Evolutionary conservation across 2,329 filamentous ascomycete genomes (phyloP), one percentile per base, ranked within the genome.

Genomic region (Helicocarpus griseus): DNA sequence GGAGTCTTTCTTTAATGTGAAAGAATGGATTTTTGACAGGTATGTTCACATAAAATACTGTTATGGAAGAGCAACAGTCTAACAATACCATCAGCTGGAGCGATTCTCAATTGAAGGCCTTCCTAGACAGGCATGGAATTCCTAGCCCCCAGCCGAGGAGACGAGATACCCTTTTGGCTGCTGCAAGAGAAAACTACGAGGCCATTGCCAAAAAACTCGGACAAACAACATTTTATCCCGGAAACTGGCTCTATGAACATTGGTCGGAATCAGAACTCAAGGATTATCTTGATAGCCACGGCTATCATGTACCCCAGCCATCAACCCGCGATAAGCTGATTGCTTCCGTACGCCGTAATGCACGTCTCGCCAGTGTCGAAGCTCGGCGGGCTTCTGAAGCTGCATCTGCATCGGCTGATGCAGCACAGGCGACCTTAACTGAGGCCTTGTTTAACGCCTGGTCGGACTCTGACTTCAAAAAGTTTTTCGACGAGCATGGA

Each of bases 261-360:
- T 98, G 93, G 93, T 85, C 87, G 49, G 87, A 95, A 58, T 96
- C 90, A 58, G 91, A 96, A 47, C 74, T 95, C 56, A 97, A 97
- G 77, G 80, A 87, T 58, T 98, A 87, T 86, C 84, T 96, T 44
- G 93, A 97, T 63, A 84, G 85, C 59, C 82, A 89, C 59, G 93
- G 93, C 48, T 83, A 91, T 69, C 85, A 88, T 11, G 87, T 81
- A 50, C 91, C 93, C 54, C 91, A 97, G 68, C 86, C 89, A 28
- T 81, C 81, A 46, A 83, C 76, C 54, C 88, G 93, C 54, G 90
- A 97, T 71, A 89, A 88, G 70, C 77, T 97, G 48, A 84, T 98
- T 65, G 88, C 93, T 47, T 79, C 81, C 6, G 86, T 97, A 54
- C 91, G 93, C 62, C 90, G 93, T 60, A 95, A 96, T 73, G 87